A percentile compares a stretch with the other conserved stretches of the same genome.
Evolutionary conservation across 208 protist species (phyloP).

Genomic region (Trypanosoma melophagium): DNA sequence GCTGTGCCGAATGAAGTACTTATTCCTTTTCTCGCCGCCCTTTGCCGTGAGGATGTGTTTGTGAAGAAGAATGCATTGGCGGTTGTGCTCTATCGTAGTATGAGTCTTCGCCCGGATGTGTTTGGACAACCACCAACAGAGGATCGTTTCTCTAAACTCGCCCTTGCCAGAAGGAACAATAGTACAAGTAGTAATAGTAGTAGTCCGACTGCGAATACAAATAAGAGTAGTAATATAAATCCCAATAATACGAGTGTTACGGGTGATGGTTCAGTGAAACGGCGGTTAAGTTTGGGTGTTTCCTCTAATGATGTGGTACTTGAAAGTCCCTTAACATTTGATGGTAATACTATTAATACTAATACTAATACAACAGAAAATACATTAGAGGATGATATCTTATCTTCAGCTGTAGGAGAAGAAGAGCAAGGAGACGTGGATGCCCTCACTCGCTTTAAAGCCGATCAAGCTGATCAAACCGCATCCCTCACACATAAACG

Average conservation of each 20-base stretch:
- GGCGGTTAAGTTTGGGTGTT: constrained; percentile 25
- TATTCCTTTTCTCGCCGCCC: constrained; percentile 74
- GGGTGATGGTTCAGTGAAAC: constrained; percentile 1
- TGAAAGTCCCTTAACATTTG: constrained; percentile 8
- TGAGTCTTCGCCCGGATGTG: constrained; percentile 66
- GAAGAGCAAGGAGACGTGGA: constrained; percentile 34
- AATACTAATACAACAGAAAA: not conserved
- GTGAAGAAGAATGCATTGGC: constrained; percentile 61
- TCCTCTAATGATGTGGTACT: constrained; percentile 16
- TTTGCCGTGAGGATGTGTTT: constrained; percentile 65
- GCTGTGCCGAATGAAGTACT: constrained; percentile 72
- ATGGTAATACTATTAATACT: not conserved
- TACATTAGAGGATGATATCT: not conserved
- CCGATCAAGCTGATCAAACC: constrained; percentile 39
- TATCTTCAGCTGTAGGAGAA: not conserved
- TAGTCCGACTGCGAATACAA: not conserved
- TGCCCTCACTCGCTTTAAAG: constrained; percentile 37
- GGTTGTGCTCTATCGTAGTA: constrained; percentile 55
- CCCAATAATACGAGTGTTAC: not conserved
- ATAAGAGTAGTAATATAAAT: not conserved
- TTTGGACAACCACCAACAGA: constrained; percentile 82
- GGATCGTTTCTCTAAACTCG: constrained; percentile 34
- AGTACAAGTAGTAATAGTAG: not conserved
- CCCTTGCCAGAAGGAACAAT: constrained; percentile 13
- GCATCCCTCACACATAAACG: constrained; percentile 59